Conservation (phyloP, 2,329 filamentous ascomycete genomes). For the Fusarium sp. region DNA sequence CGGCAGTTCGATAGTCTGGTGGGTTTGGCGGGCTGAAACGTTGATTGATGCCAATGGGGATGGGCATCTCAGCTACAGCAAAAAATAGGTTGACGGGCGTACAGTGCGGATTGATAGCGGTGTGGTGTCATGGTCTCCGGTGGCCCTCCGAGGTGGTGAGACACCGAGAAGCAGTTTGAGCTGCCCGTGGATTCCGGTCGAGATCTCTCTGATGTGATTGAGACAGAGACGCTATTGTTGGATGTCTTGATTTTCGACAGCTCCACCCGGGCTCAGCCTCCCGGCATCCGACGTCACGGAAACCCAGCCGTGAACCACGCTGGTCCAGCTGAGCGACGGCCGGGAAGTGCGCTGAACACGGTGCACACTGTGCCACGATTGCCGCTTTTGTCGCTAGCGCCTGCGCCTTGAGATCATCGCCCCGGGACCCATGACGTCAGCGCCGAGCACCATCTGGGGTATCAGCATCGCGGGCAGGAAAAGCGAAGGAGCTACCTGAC, state of each 20-base stretch:
- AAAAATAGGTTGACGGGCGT: neutral
- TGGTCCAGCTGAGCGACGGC: conserved; percentile 14
- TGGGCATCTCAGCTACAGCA: neutral
- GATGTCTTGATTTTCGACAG: neutral
- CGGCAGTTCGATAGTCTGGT: conserved; percentile 5
- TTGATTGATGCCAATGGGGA: conserved; percentile 13
- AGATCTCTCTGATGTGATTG: neutral
- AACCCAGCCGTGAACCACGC: neutral
- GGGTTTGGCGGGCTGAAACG: conserved; percentile 1
- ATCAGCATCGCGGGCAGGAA: conserved; percentile 24
- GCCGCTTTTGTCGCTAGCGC: conserved; percentile 22
- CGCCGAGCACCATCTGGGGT: conserved; percentile 39
- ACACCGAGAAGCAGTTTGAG: conserved; percentile 4
- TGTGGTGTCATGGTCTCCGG: conserved; percentile 8
- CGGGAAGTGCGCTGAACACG: conserved; percentile 7
- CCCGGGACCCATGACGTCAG: conserved; percentile 41
- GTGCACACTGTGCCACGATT: conserved; percentile 18
- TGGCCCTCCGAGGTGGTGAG: conserved; percentile 11
- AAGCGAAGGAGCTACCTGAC: conserved; percentile 39
- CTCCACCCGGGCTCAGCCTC: neutral
- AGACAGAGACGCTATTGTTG: neutral
- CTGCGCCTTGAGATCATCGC: conserved; percentile 40
- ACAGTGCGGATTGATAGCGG: conserved; percentile 37
- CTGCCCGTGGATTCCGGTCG: conserved; percentile 7
- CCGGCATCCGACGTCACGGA: conserved; percentile 1